phyloP scores from a whole-genome alignment of 225 moss, liverwort and hornwort species.

The Antitrichia curtipendula region DNA sequence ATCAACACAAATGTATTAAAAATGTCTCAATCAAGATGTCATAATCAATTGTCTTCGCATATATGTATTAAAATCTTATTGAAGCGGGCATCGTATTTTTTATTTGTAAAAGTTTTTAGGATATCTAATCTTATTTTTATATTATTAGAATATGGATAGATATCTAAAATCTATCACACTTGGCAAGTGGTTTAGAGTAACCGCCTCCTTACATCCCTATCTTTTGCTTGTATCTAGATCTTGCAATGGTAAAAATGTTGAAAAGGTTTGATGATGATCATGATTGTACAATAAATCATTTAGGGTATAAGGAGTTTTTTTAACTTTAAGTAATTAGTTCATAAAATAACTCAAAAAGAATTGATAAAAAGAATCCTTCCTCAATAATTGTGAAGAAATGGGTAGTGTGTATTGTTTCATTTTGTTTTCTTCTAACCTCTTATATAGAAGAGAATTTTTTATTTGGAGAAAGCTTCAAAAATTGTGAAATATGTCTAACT shows the following conservation, averaged over 20 bases:
- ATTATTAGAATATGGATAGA: background rate
- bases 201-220: background rate
- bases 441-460: too few species aligned
- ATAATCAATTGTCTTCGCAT: too few species aligned
- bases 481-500: too few species aligned
- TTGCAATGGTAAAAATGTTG: background rate
- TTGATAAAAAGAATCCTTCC: background rate
- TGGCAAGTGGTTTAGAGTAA: background rate
- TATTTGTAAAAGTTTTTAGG: background rate
- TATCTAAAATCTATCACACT: background rate
- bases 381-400: too few species aligned
- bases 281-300: background rate
- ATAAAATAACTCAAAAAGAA: too few species aligned
- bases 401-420: fast-evolving
- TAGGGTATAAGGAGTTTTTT: background rate
- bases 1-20: too few species aligned
- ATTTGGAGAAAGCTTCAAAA: background rate
- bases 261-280: background rate
- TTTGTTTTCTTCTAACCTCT: background rate
- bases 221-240: background rate
- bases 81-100: fast-evolving
- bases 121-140: background rate
- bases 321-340: fast-evolving
- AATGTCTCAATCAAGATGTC: background rate
- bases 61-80: background rate